A percentile compares a stretch with the other conserved stretches of the same genome.
These are phyloP conservation scores for Microcyclospora pomicola DNA, from an alignment of 2,329 filamentous ascomycete species.

Conservation along the genomic window DNA sequence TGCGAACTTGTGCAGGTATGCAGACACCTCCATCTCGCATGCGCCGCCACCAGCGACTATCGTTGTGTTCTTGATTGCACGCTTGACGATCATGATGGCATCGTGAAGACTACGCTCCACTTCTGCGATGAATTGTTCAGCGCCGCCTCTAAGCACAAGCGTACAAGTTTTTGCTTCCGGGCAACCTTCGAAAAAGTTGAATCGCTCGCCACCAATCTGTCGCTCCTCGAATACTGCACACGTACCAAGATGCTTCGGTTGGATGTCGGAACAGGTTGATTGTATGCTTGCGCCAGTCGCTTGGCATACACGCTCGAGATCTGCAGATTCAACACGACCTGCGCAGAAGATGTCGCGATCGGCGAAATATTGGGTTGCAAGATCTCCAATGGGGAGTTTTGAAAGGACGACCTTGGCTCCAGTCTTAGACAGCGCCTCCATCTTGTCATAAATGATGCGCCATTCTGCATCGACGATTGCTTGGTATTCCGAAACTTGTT, in stretches of 20 bases:
- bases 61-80: slow-evolving; percentile 82
- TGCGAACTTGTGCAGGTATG: slow-evolving; percentile 82
- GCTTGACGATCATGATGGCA: slow-evolving; percentile 99
- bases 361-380: slow-evolving; percentile 90
- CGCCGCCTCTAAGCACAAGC: slow-evolving; percentile 82
- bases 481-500: slow-evolving; percentile 98
- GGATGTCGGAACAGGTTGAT: slow-evolving; percentile 93
- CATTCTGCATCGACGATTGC: slow-evolving; percentile 98
- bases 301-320: slow-evolving; percentile 92
- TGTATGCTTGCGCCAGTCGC: slow-evolving; percentile 85
- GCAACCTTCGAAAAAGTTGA: slow-evolving; percentile 97
- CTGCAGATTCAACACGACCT: slow-evolving; percentile 77
- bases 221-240: slow-evolving; percentile 88
- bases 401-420: slow-evolving; percentile 95
- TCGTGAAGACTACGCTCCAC: slow-evolving; percentile 96
- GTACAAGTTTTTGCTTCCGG: slow-evolving; percentile 94
- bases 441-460: slow-evolving; percentile 99
- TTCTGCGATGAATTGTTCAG: slow-evolving; percentile 98
- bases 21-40: slow-evolving; percentile 90
- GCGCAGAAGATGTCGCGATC: slow-evolving; percentile 98
- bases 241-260: slow-evolving; percentile 71
- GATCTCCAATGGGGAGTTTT: slow-evolving; percentile 91
- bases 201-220: slow-evolving; percentile 92
- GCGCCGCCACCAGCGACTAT: slow-evolving; percentile 95
- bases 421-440: slow-evolving; percentile 85